Conservation (phyloP, 495 filamentous ascomycete genomes). For the Chaetomium cochliodes region DNA sequence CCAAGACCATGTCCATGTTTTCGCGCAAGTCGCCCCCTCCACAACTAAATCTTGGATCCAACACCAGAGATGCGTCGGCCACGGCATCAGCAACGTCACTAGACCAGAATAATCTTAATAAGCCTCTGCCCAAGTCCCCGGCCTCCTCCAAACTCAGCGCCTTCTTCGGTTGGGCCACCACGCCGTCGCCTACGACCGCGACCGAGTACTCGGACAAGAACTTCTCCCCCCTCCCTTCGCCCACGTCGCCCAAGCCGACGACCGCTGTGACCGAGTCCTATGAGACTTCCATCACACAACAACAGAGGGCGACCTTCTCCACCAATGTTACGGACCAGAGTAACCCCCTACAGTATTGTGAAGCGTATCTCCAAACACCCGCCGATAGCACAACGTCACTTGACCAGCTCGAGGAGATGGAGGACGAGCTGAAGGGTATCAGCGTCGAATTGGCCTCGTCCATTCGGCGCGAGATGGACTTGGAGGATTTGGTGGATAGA, state of each 20-base stretch:
- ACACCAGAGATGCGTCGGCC: conserved; percentile 32
- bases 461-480: conserved; percentile 91
- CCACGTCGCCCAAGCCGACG: conserved; percentile 43
- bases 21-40: conserved; percentile 50
- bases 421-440: conserved; percentile 89
- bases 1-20: conserved; percentile 45
- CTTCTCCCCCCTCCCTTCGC: conserved; percentile 51
- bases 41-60: conserved; percentile 45
- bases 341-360: conserved; percentile 43
- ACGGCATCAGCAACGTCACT: conserved; percentile 20
- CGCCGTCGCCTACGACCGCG: conserved; percentile 40
- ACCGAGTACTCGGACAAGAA: conserved; percentile 51
- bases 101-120: conserved; percentile 43
- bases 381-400: conserved; percentile 40
- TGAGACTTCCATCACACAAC: conserved; percentile 43
- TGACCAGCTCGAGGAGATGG: conserved; percentile 68
- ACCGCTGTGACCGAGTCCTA: conserved; percentile 36
- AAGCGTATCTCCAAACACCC: conserved; percentile 49
- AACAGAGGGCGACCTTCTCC: conserved; percentile 31
- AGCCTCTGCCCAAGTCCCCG: conserved; percentile 55
- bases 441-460: conserved; percentile 88
- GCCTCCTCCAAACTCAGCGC: conserved; percentile 51
- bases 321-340: conserved; percentile 35
- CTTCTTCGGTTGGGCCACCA: conserved; percentile 54
- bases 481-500: conserved; percentile 89